Conservation (phyloP, 208 protist genomes). For the Crithidia brevicula region DNA sequence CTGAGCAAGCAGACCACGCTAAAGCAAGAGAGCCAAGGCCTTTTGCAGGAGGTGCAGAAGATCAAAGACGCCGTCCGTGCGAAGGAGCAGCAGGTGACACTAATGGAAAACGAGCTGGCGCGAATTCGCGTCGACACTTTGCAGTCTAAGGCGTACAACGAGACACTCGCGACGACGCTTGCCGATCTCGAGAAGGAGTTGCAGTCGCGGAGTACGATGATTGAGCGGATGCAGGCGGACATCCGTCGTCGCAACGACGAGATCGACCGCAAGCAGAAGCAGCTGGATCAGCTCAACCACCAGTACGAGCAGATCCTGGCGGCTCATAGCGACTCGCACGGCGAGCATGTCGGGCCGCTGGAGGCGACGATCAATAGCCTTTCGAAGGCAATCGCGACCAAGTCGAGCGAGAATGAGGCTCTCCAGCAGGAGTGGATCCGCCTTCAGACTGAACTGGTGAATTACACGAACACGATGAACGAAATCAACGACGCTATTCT, state of each 20-base stretch:
- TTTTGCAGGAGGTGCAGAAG: conserved; percentile 91
- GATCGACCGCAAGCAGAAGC: conserved; percentile 96
- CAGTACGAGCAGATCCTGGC: conserved; percentile 91
- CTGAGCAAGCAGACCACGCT: conserved; percentile 93
- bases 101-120: conserved; percentile 96
- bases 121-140: conserved; percentile 95
- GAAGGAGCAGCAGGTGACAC: conserved; percentile 94
- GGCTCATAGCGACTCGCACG: conserved; percentile 53
- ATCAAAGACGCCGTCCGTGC: conserved; percentile 89
- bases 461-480: conserved; percentile 90
- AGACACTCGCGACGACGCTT: conserved; percentile 86
- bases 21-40: conserved; percentile 92
- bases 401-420: conserved; percentile 90
- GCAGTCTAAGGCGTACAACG: conserved; percentile 93
- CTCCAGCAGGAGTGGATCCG: conserved; percentile 96
- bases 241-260: conserved; percentile 95
- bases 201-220: conserved; percentile 86
- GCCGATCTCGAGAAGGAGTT: conserved; percentile 92
- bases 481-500: conserved; percentile 88
- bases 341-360: conserved; percentile 93
- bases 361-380: conserved; percentile 96
- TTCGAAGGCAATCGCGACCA: conserved; percentile 90
- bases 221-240: conserved; percentile 95
- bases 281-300: conserved; percentile 96
- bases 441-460: conserved; percentile 95